Evolutionary conservation across 495 filamentous ascomycete species (phyloP), one percentile per base, ranked within the genome.

Genomic region (Talaromyces stipitatus): DNA sequence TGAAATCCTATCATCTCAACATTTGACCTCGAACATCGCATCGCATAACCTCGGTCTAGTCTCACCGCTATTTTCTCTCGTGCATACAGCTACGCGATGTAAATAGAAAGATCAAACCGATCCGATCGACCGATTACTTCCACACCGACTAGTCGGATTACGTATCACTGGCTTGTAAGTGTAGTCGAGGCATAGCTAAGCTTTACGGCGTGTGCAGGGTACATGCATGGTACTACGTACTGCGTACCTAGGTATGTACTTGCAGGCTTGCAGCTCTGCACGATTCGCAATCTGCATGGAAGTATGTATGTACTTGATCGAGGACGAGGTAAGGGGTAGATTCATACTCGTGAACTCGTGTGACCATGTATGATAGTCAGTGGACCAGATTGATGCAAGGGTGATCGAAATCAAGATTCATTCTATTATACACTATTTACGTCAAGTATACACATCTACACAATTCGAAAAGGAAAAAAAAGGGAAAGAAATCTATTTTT

Each of bases 401-500:
- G 36, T 2, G 36, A 4, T 41, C n/a, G 18, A 18, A 16, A 41
- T 41, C 18, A n/a, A 41, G 16, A 7, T 18, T 10, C 7, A 41
- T 41, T 41, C 4, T 41, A 41, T 41, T 8, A 41, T 20, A 18
- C 18, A 41, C n/a, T n/a, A 41, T 3, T 20, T 41, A 41, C 36
- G 36, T 41, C 36, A 54, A 54, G 20, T 6, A 36, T n/a, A 54
- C 8, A 33, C 2, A 4, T 10, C 12, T 41, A 41, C 36, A 18
- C 8, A 8, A 10, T 27, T 23, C 2, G 9, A 18, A 46, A 46
- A 46, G 45, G 10, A 48, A 20, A 11, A 43, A 43, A 12, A n/a
- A 55, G 20, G 23, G n/a, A 55, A 46, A 33, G 23, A 54, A 54
- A 33, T 54, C 51, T 54, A 54, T 54, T 54, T 30, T 54, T 54